Percentiles rank a stretch among this genome's conserved stretches.
These are phyloP conservation scores for Apiosordaria backusii DNA, from an alignment of 495 filamentous ascomycete genomes.

Conservation along the genomic window DNA sequence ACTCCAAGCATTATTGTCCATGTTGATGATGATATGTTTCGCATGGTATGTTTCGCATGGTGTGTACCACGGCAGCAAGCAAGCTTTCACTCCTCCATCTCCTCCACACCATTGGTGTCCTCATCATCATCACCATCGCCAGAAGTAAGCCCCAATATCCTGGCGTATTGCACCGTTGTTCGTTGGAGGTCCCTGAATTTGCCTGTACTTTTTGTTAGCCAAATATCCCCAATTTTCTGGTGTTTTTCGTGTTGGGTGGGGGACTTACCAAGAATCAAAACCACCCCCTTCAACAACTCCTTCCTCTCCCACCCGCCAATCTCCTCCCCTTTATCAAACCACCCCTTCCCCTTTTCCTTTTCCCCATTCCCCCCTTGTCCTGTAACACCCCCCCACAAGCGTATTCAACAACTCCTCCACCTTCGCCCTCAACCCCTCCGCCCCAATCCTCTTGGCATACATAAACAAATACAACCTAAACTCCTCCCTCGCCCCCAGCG, in stretches of 20 bases:
- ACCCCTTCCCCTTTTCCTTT: constrained; percentile 49
- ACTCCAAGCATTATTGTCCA: too few species aligned
- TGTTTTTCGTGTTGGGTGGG: background rate
- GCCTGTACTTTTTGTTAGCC: constrained; percentile 53
- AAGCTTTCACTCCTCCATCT: background rate
- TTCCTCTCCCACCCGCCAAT: constrained; percentile 87
- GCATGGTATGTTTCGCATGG: too few species aligned
- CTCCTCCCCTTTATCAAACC: constrained; percentile 58
- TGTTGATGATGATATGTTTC: too few species aligned
- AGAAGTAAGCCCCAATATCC: constrained; percentile 63
- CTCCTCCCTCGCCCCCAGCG: constrained; percentile 81
- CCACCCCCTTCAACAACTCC: constrained; percentile 81
- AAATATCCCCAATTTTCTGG: background rate
- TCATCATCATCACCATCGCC: constrained; percentile 51
- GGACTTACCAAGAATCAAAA: constrained; percentile 83
- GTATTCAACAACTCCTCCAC: constrained; percentile 86
- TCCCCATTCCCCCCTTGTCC: constrained; percentile 40
- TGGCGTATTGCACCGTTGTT: constrained; percentile 85
- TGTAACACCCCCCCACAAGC: constrained; percentile 69
- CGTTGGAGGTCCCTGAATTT: constrained; percentile 92
- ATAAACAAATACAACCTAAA: constrained; percentile 89
- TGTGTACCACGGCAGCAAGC: background rate
- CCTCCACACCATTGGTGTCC: constrained; percentile 17
- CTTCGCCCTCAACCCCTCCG: constrained; percentile 79
- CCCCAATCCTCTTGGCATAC: constrained; percentile 93